A percentile compares a stretch with the other conserved stretches of the same genome.
Conservation (phyloP, 2,329 filamentous ascomycete species). For the Monilinia fructigena region DNA sequence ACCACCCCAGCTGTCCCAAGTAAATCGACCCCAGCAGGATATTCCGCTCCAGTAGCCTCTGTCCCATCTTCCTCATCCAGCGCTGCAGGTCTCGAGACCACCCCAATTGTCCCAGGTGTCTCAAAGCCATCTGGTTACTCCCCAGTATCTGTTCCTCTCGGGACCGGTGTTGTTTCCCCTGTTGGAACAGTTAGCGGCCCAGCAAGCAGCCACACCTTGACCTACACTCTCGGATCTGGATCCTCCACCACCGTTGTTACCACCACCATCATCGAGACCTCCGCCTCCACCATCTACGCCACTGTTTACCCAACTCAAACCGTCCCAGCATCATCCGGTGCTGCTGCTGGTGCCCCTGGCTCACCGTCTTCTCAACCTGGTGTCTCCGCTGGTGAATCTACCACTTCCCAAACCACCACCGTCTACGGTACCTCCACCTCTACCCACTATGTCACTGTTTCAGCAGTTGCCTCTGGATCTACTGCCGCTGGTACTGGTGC, state of each 20-base stretch:
- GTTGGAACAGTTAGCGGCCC: background rate
- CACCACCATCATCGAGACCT: slow-evolving; percentile 45
- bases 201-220: slow-evolving; percentile 35
- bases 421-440: slow-evolving; percentile 29
- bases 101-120: background rate
- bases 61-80: background rate
- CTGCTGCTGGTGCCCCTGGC: background rate
- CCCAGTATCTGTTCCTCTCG: slow-evolving; percentile 21
- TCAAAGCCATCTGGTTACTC: background rate
- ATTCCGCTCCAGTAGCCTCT: background rate
- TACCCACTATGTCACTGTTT: slow-evolving; percentile 32
- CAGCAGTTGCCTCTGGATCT: background rate
- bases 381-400: background rate
- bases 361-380: background rate
- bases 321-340: slow-evolving; percentile 5
- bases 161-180: slow-evolving; percentile 24
- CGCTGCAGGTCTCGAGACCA: slow-evolving; percentile 2
- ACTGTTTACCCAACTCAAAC: slow-evolving; percentile 26
- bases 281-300: slow-evolving; percentile 37
- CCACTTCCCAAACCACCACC: slow-evolving; percentile 27
- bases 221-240: slow-evolving; percentile 44
- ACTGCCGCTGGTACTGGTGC: background rate
- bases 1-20: background rate
- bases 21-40: background rate
- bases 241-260: slow-evolving; percentile 47